Evolutionary conservation across 2,329 filamentous ascomycete genomes (phyloP), one percentile per base, ranked within the genome.

Genomic region (Alternaria brassicae): DNA sequence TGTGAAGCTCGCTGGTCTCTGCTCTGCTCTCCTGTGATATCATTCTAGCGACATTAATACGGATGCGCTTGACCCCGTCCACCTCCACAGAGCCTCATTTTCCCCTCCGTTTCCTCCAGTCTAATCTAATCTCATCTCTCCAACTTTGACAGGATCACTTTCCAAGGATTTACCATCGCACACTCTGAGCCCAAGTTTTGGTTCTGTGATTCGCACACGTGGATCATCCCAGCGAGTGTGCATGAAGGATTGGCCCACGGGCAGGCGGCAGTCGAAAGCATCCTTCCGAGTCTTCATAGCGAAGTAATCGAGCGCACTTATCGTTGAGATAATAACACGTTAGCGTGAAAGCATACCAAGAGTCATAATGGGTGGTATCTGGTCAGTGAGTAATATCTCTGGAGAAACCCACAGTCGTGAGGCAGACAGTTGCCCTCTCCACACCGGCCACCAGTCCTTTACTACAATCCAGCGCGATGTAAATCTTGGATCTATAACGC

Each of bases 371-470:
- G 8, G 19, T 7, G 5, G 8, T 34, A 21, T 36, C 44, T 12
- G 1, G 8, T 21, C 36, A 21, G 30, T 23, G 9, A 48, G 21
- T 9, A 19, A 36, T 23, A 15, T 30, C 19, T 13, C 28, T 30
- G 8, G 19, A 48, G 28, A 12, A 34, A 17, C 12, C 17, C 21
- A 19, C 28, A 42, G 4, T 21, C 23, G 13, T 9, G 10, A 45
- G 51, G 51, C 51, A 45, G 39, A 53, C n/a, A 45, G 17, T 53
- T 27, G 30, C 51, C 40, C 51, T 55, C 27, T 47, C 28, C 21
- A 15, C 27, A 48, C 41, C 42, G 52, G 52, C 28, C 30, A 48
- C 7, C 19, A 23, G 44, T 23, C 15, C 48, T 27, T 50, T 21
- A 10, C 34, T n/a, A 8, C 48, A 27, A 25, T 23, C 21, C 9